phyloP scores from a whole-genome alignment of 2,329 filamentous ascomycete genomes.

The Dothistroma pini region DNA sequence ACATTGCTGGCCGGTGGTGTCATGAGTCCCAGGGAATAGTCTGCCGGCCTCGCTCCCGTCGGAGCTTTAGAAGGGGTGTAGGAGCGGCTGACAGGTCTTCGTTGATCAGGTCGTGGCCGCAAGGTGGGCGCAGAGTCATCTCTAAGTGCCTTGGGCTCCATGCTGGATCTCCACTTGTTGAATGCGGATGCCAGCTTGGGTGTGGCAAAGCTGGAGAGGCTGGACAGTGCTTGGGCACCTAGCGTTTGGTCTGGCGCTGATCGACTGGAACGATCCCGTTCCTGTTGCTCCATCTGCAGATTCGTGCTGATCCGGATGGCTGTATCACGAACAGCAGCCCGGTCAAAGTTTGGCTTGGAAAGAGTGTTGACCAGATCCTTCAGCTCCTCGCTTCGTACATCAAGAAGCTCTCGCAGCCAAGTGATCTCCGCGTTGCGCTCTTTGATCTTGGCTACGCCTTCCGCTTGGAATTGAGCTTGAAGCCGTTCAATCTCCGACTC shows the following conservation, averaged over 20 bases:
- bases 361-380: conserved; percentile 85
- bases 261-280: conserved; percentile 71
- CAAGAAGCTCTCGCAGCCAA: conserved; percentile 91
- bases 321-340: conserved; percentile 77
- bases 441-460: conserved; percentile 76
- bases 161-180: conserved; percentile 82
- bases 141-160: conserved; percentile 39
- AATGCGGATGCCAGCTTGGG: conserved; percentile 96
- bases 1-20: conserved; percentile 80
- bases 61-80: conserved; percentile 45
- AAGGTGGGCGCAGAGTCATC: conserved; percentile 44
- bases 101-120: not conserved
- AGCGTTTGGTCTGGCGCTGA: conserved; percentile 28
- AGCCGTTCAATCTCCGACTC: conserved; percentile 86
- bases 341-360: conserved; percentile 68
- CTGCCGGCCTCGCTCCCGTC: conserved; percentile 42
- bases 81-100: conserved; percentile 34
- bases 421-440: conserved; percentile 91
- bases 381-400: conserved; percentile 84
- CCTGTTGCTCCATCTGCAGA: conserved; percentile 96
- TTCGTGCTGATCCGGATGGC: conserved; percentile 91
- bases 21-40: conserved; percentile 73
- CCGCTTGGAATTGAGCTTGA: conserved; percentile 71
- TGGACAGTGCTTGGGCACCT: conserved; percentile 62
- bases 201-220: conserved; percentile 71